Evolutionary conservation across 306 rosid species (phyloP).

Genomic region (Canavalia gladiata): DNA sequence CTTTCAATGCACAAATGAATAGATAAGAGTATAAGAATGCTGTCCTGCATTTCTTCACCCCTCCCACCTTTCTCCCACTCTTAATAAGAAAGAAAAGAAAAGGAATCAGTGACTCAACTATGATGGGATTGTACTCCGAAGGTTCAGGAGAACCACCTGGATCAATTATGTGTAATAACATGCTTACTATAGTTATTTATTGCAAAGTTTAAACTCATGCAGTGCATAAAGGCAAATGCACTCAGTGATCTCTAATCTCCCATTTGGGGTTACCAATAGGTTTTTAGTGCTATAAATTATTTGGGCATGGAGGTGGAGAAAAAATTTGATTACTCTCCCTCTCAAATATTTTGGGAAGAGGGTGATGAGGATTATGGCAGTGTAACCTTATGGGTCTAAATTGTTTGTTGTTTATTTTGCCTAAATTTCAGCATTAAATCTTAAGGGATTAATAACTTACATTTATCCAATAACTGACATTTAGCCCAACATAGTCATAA

Average conservation of each 20-base stretch:
- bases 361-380: conserved; percentile 2
- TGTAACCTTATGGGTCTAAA: not conserved
- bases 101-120: not conserved
- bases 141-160: not conserved
- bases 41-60: conserved; percentile 9
- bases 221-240: not conserved
- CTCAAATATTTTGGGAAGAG: not conserved
- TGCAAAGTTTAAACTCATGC: not conserved
- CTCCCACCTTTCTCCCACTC: not conserved
- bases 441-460: not conserved
- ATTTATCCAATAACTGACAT: not conserved
- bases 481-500: not conserved
- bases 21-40: not conserved
- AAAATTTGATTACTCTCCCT: not conserved
- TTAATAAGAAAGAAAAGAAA: not conserved
- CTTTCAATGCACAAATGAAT: conserved; percentile 16
- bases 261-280: not conserved
- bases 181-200: not conserved
- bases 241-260: not conserved
- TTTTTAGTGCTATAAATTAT: not conserved
- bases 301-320: not conserved
- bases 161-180: not conserved
- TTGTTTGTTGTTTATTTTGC: conserved; percentile 1
- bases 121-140: not conserved
- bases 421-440: conserved; percentile 8